Evolutionary conservation across 805 yeast species (phyloP).

Genomic region (Candida namnaoensis): DNA sequence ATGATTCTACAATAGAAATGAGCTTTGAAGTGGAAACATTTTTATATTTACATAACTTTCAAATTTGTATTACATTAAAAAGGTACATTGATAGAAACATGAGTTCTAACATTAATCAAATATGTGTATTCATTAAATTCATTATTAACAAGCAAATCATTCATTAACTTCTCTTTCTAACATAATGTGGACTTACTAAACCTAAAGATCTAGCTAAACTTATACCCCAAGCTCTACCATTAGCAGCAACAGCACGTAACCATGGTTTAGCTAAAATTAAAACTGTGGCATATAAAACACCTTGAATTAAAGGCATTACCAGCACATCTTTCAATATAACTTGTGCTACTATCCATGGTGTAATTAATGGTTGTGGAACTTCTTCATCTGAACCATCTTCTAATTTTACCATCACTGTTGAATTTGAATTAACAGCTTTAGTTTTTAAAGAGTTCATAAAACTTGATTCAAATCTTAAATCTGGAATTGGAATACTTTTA

Average conservation of each 20-base stretch:
- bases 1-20: too few relatives aligned
- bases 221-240: constrained; percentile 19
- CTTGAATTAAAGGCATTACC: constrained; percentile 46
- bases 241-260: constrained; percentile 12
- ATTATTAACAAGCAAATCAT: too few relatives aligned
- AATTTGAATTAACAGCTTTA: not conserved
- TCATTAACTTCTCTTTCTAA: not conserved
- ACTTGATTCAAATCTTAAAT: constrained; percentile 57
- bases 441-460: constrained; percentile 32
- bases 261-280: constrained; percentile 30
- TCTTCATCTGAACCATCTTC: not conserved
- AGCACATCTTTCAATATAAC: constrained; percentile 44
- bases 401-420: not conserved
- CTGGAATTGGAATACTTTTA: constrained; percentile 34
- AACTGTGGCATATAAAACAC: constrained; percentile 35
- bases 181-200: not conserved
- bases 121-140: too few relatives aligned
- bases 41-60: too few relatives aligned
- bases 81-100: too few relatives aligned
- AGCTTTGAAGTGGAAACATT: too few relatives aligned
- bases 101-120: too few relatives aligned
- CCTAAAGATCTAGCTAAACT: constrained; percentile 7
- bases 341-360: constrained; percentile 33
- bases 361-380: constrained; percentile 14
- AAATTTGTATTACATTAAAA: too few relatives aligned